Evolutionary conservation across 2,329 filamentous ascomycete genomes (phyloP).

Genomic region (Verruconis gallopava): DNA sequence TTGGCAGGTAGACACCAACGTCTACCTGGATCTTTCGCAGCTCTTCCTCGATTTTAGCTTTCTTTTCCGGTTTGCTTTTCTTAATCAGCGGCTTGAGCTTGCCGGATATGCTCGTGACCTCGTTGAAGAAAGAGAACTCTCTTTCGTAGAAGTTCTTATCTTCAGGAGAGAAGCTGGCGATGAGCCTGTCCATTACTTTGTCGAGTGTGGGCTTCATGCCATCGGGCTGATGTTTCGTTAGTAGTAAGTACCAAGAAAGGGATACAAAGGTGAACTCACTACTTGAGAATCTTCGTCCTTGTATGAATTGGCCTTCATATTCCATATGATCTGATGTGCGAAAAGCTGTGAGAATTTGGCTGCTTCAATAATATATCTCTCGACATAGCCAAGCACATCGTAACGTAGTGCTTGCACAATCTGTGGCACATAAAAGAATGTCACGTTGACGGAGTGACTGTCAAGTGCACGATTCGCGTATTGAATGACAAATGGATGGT

Average conservation of each 20-base stretch:
- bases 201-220: constrained; percentile 88
- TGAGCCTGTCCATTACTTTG: constrained; percentile 72
- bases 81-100: constrained; percentile 93
- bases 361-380: constrained; percentile 92
- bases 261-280: constrained; percentile 36
- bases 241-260: neutral
- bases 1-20: constrained; percentile 91
- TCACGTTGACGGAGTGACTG: constrained; percentile 88
- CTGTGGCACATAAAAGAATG: constrained; percentile 98
- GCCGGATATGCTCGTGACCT: constrained; percentile 89
- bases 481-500: constrained; percentile 86
- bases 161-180: constrained; percentile 63
- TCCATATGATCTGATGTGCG: constrained; percentile 99
- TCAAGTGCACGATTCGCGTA: constrained; percentile 94
- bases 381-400: constrained; percentile 84
- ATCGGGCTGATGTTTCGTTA: constrained; percentile 48
- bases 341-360: constrained; percentile 97
- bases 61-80: constrained; percentile 87
- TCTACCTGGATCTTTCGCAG: constrained; percentile 94
- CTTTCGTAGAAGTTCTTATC: constrained; percentile 83
- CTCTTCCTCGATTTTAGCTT: constrained; percentile 98
- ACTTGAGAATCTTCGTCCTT: constrained; percentile 90
- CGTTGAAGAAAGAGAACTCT: constrained; percentile 96
- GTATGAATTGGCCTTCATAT: constrained; percentile 98
- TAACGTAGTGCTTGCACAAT: constrained; percentile 93